Conservation (phyloP, 805 yeast genomes). For the Saccharomycopsis oosterbeekiorum region DNA sequence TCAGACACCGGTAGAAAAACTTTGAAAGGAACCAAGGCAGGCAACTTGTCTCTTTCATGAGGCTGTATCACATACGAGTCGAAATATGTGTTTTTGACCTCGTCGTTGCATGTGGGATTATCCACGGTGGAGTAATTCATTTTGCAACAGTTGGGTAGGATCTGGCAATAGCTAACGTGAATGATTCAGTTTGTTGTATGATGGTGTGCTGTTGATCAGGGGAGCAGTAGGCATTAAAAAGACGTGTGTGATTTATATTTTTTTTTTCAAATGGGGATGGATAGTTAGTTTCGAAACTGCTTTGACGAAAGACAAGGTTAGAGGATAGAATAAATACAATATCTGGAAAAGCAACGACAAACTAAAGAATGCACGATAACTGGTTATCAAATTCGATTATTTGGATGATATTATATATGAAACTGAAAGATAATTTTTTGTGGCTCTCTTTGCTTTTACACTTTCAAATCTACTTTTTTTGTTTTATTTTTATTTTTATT, state of each 20-base stretch:
- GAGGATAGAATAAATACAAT: too few relatives aligned
- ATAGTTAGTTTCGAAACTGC: too few relatives aligned
- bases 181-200: too few relatives aligned
- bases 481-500: not conserved
- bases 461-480: not conserved
- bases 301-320: too few relatives aligned
- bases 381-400: not conserved
- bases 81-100: not conserved
- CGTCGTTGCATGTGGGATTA: not conserved
- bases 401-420: not conserved
- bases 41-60: conserved; percentile 4
- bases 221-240: too few relatives aligned
- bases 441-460: not conserved
- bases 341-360: too few relatives aligned
- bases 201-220: too few relatives aligned
- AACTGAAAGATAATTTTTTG: not conserved
- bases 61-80: not conserved
- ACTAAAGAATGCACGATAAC: too few relatives aligned
- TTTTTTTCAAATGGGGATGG: too few relatives aligned
- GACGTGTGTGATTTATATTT: too few relatives aligned
- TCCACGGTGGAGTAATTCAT: not conserved
- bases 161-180: too few relatives aligned
- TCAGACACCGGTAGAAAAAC: conserved; percentile 5
- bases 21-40: conserved; percentile 11
- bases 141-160: too few relatives aligned